A percentile compares a stretch with the other conserved stretches of the same genome.
phyloP scores from a whole-genome alignment of 1,284 basidiomycete species.

The Irpex sp. region DNA sequence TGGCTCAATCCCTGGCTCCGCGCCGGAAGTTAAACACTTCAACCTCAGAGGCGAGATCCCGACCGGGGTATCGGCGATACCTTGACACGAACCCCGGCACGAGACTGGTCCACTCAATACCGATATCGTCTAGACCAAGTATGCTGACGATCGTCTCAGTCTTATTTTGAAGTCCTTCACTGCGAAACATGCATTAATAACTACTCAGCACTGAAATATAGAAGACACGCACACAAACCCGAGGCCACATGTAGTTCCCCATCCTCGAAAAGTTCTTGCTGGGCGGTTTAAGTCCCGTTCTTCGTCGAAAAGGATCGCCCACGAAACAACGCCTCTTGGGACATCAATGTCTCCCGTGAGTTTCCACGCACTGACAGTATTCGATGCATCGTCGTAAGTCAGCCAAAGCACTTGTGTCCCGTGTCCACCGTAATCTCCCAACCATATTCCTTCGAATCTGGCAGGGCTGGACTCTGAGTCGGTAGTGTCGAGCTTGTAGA shows the following conservation, averaged over 20 bases:
- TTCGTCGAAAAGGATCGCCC: slow-evolving; percentile 11
- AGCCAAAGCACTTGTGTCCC: slow-evolving; percentile 25
- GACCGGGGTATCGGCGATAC: neutral
- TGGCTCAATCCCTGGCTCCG: no score
- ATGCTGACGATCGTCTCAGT: neutral
- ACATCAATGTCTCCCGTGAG: slow-evolving; percentile 27
- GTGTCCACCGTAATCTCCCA: slow-evolving; percentile 23
- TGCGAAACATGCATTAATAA: neutral
- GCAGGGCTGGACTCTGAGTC: slow-evolving; percentile 16
- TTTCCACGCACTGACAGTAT: slow-evolving; percentile 21
- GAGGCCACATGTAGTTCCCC: neutral
- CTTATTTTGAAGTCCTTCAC: neutral
- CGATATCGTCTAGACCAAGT: neutral
- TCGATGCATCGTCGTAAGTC: slow-evolving; percentile 8
- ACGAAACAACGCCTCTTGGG: slow-evolving; percentile 24
- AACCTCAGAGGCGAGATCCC: neutral
- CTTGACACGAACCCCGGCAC: neutral
- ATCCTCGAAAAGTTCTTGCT: neutral
- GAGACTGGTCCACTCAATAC: neutral
- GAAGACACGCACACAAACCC: neutral
- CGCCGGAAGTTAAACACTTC: no score
- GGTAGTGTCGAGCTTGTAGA: neutral
- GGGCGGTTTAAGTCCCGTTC: neutral
- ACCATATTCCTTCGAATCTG: slow-evolving; percentile 24
- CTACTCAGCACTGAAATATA: neutral